Evolutionary conservation across 257 asterid genomes (phyloP), one percentile per base, ranked within the genome.

Genomic region (Buddleja alternifolia): DNA sequence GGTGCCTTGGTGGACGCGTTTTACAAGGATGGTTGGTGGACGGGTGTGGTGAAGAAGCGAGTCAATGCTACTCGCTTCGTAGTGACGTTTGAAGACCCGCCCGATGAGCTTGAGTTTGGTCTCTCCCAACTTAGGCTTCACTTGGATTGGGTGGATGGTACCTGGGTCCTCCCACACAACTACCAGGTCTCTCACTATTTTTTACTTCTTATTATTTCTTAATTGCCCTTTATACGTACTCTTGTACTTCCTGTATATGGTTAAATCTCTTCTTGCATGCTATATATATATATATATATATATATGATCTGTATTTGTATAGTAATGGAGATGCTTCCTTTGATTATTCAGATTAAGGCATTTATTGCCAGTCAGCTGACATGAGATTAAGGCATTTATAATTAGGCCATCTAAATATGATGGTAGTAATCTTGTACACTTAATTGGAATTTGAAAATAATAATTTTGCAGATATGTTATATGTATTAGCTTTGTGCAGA

Each of bases 11-110:
- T 80, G 10, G 84, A 80, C 45, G 79, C 79, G 0, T 72, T 34
- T 40, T 60, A 58, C 24, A 39, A 59, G 23, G 81, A 80, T 37
- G 79, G 75, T 21, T 80, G 84, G 84, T 80, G 84, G 79, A 73
- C 74, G 1, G 81, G 81, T 32, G 72, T 69, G 8, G 48, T 76
- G 8, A 73, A 10, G 3, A 44, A 39, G 5, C 44, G 8, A 7
- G 8, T 1, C 16, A 70, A 42, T n/a, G n/a, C n/a, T n/a, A n/a
- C n/a, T n/a, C n/a, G n/a, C 25, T 73, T 76, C 36, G 54, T 70
- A 4, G 77, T 77, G 42, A 70, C 77, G 10, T 73, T 80, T 19
- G 63, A 51, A 29, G 73, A 68, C 54, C 85, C 85, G 0, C 75
- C 77, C 0, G 77, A 74, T 71, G 78, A 74, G 19, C 60, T 77